Percentiles rank a stretch among this genome's conserved stretches.
Evolutionary conservation across 148 eudicot genomes (phyloP).

Genomic region (Pharnaceum exiguum): DNA sequence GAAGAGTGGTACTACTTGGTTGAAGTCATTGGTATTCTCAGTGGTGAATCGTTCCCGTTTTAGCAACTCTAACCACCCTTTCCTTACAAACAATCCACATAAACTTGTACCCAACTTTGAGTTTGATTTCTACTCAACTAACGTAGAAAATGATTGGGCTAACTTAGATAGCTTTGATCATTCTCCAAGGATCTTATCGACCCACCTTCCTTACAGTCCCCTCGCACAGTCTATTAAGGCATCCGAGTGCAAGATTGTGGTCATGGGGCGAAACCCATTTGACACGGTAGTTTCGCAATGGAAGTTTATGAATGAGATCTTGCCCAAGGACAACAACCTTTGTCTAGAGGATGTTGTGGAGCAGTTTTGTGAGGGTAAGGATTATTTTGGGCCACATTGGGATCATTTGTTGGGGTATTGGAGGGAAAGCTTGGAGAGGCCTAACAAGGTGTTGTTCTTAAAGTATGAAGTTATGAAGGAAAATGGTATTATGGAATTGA

Average conservation of each 20-base stretch:
- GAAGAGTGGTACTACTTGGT: conserved; percentile 19
- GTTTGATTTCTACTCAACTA: neutral
- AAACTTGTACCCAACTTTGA: neutral
- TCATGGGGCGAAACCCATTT: neutral
- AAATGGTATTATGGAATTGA: neutral
- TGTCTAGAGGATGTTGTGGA: conserved; percentile 9
- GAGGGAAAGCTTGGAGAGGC: conserved; percentile 20
- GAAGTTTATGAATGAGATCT: neutral
- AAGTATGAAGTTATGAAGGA: conserved; percentile 29
- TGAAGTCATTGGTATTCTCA: conserved; percentile 8
- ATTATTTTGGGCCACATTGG: conserved; percentile 18
- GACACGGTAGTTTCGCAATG: conserved; percentile 2
- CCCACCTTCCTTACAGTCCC: neutral
- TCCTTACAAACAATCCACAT: neutral
- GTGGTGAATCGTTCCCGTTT: neutral
- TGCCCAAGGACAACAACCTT: neutral
- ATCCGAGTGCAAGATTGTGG: neutral
- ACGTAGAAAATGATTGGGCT: neutral
- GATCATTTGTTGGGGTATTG: conserved; percentile 33
- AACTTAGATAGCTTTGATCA: neutral
- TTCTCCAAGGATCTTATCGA: conserved; percentile 9
- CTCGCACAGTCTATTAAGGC: neutral
- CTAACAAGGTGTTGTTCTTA: conserved; percentile 19
- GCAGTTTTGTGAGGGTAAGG: conserved; percentile 15
- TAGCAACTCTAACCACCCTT: neutral